These are phyloP conservation scores for Boeremia exigua DNA, from an alignment of 2,329 filamentous ascomycete genomes.

Conservation along the genomic window DNA sequence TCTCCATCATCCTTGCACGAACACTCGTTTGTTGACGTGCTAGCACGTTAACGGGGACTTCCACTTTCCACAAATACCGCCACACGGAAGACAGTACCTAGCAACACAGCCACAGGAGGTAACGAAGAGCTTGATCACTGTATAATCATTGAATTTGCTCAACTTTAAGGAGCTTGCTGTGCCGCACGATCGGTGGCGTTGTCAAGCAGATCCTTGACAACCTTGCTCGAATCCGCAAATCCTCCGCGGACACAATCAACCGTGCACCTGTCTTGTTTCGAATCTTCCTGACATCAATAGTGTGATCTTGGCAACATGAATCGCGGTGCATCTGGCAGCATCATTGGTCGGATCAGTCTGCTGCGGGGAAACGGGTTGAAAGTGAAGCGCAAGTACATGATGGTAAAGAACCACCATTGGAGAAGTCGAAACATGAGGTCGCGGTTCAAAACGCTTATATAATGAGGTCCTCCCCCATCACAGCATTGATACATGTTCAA, in stretches of 20 bases:
- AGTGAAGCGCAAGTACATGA: neutral
- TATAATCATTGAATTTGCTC: neutral
- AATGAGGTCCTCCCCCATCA: no score
- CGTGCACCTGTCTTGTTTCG: neutral
- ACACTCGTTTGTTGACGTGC: neutral
- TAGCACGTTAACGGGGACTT: neutral
- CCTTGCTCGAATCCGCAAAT: slow-evolving; percentile 1
- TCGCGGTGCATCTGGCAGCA: neutral
- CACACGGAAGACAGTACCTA: neutral
- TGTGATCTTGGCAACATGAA: neutral
- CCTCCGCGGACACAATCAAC: neutral
- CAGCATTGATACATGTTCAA: no score
- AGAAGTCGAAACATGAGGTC: no score
- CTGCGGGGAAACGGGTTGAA: neutral
- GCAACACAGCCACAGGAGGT: neutral
- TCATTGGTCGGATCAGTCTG: neutral
- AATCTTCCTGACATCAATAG: neutral
- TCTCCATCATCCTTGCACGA: neutral
- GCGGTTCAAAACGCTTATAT: no score
- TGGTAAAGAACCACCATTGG: neutral
- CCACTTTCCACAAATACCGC: neutral
- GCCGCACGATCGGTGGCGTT: neutral
- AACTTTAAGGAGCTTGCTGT: neutral
- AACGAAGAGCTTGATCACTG: neutral
- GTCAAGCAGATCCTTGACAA: neutral